A percentile compares a stretch with the other conserved stretches of the same genome.
Evolutionary conservation across 225 moss, liverwort and hornwort species (phyloP).

Genomic region (Polytrichum formosum): DNA sequence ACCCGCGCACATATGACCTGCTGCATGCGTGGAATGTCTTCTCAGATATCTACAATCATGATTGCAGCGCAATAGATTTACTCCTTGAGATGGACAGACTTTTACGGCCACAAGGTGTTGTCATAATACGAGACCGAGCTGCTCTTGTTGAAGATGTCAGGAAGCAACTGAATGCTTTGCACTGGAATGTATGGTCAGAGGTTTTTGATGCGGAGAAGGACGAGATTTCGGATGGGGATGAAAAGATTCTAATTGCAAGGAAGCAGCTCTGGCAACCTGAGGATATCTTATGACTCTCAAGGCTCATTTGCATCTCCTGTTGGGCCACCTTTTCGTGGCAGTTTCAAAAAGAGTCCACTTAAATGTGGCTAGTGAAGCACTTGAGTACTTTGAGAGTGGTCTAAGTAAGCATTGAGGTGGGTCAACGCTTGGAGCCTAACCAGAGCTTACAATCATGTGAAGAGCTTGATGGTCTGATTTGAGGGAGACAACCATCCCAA

Average conservation of each 20-base stretch:
- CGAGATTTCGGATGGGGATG: slow-evolving; percentile 65
- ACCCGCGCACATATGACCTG: slow-evolving; percentile 93
- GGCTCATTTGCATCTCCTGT: not conserved
- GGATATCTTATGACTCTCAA: slow-evolving; percentile 35
- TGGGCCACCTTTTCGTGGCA: not conserved
- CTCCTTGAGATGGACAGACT: slow-evolving; percentile 95
- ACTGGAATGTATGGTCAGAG: slow-evolving; percentile 82
- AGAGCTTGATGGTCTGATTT: slow-evolving; percentile 2
- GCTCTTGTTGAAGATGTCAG: slow-evolving; percentile 63
- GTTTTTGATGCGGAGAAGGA: slow-evolving; percentile 62
- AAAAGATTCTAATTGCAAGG: slow-evolving; percentile 81
- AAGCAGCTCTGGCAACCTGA: slow-evolving; percentile 89
- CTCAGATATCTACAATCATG: slow-evolving; percentile 85
- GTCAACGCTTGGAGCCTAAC: not conserved
- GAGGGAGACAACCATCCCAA: not conserved
- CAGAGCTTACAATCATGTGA: not conserved
- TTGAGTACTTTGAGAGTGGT: not conserved
- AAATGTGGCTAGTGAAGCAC: not conserved
- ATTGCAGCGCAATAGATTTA: slow-evolving; percentile 78
- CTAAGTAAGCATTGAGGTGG: not conserved
- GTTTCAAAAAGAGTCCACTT: too few relatives aligned
- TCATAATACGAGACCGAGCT: slow-evolving; percentile 74
- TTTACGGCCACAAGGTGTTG: slow-evolving; percentile 72
- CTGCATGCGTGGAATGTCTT: slow-evolving; percentile 92
- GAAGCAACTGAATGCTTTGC: slow-evolving; percentile 68